A percentile compares a stretch with the other conserved stretches of the same genome.
phyloP scores from a whole-genome alignment of 176 grass and related monocot genomes.

The Pharus latifolius region DNA sequence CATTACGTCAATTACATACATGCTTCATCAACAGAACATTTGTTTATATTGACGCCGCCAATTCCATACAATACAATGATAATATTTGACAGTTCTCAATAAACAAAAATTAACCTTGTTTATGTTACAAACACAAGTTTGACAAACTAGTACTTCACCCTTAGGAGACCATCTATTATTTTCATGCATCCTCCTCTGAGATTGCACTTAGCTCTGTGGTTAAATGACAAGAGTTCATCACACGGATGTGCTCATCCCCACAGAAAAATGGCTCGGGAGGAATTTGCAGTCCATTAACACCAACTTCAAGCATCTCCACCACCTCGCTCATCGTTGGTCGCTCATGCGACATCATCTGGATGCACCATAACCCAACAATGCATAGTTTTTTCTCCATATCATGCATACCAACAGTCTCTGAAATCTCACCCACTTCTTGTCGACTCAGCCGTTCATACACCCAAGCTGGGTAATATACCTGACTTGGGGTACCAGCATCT shows the following conservation, averaged over 20 bases:
- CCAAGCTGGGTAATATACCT: slow-evolving; percentile 19
- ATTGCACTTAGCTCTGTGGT: neutral
- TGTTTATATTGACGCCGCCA: too few species aligned
- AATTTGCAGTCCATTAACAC: neutral
- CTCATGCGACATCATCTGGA: slow-evolving; percentile 24
- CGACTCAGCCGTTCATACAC: neutral
- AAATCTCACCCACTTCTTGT: neutral
- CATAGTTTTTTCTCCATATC: slow-evolving; percentile 36
- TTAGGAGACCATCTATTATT: too few species aligned
- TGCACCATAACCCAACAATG: slow-evolving; percentile 35
- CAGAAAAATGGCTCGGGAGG: slow-evolving; percentile 31
- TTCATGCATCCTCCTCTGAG: slow-evolving; percentile 5
- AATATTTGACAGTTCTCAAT: too few species aligned
- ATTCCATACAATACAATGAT: too few species aligned
- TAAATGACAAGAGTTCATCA: neutral
- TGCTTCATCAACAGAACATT: too few species aligned
- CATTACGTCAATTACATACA: too few species aligned
- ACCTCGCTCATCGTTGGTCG: slow-evolving; percentile 24
- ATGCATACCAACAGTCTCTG: neutral
- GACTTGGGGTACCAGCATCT: neutral
- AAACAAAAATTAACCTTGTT: too few species aligned
- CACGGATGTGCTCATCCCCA: neutral
- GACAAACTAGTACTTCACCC: too few species aligned
- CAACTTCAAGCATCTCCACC: slow-evolving; percentile 34
- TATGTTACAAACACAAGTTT: too few species aligned